Conservation (phyloP, 139 green algal species). For the Volvox africanus region DNA sequence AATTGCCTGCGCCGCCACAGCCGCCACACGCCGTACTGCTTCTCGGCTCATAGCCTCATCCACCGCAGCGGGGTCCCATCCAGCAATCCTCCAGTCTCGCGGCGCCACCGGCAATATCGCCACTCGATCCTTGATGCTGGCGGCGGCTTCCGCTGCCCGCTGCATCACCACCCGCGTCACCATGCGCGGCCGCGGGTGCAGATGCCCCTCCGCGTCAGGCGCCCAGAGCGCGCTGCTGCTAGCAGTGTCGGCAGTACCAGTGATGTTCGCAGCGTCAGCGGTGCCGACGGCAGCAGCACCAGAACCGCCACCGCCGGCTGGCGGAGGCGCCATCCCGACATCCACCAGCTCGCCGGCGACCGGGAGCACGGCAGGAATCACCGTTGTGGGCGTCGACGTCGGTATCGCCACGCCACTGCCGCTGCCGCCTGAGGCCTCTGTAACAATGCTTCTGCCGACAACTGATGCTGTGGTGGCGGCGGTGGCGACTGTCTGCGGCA, state of each 20-base stretch:
- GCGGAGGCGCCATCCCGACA: neutral
- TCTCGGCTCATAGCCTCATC: constrained; percentile 5
- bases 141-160: neutral
- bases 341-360: constrained; percentile 15
- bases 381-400: neutral
- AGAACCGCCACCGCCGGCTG: too few species aligned
- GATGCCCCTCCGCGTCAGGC: constrained; percentile 17
- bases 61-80: neutral
- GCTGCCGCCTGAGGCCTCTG: neutral
- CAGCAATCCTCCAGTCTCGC: neutral
- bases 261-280: neutral
- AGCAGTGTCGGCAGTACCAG: neutral
- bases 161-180: neutral
- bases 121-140: neutral
- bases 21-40: constrained; percentile 16
- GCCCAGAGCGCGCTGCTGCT: neutral
- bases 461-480: neutral
- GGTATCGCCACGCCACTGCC: neutral
- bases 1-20: constrained; percentile 26
- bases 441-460: neutral
- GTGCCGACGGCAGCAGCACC: neutral
- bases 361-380: neutral
- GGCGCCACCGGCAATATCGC: neutral
- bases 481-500: neutral
- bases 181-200: neutral